Evolutionary conservation across 2,329 filamentous ascomycete species (phyloP).

Genomic region (Ascochyta pisi): DNA sequence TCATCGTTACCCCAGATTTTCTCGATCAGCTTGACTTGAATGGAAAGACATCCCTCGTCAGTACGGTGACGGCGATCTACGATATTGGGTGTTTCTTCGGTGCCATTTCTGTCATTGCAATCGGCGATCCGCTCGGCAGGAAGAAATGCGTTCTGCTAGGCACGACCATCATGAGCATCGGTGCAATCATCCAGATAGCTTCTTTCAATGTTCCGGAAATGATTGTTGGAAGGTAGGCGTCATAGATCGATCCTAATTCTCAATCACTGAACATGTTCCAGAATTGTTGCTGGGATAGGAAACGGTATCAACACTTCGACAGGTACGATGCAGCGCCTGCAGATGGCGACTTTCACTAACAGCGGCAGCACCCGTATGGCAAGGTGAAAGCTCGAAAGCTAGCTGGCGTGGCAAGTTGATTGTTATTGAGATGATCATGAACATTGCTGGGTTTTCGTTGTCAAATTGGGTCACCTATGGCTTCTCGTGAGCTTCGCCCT

Average conservation of each 20-base stretch:
- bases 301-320: conserved; percentile 61
- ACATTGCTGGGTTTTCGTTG: conserved; percentile 58
- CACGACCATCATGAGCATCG: conserved; percentile 57
- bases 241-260: too few species aligned
- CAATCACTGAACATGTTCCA: conserved; percentile 7
- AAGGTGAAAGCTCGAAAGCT: conserved; percentile 59
- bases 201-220: conserved; percentile 57
- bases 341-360: conserved; percentile 28
- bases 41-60: conserved; percentile 49
- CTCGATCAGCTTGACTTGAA: conserved; percentile 56
- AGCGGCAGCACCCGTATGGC: conserved; percentile 58
- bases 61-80: conserved; percentile 65
- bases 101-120: conserved; percentile 53
- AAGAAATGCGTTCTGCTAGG: conserved; percentile 58
- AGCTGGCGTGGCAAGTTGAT: conserved; percentile 54
- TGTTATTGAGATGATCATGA: conserved; percentile 59
- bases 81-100: conserved; percentile 68
- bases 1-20: conserved; percentile 62
- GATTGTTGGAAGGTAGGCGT: conserved; percentile 54
- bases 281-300: conserved; percentile 57
- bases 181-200: conserved; percentile 57
- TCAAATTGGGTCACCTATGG: conserved; percentile 62
- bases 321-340: conserved; percentile 47
- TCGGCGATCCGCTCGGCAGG: conserved; percentile 58
- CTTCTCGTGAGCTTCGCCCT: conserved; percentile 49